These are phyloP conservation scores for Chlorencoelia australis DNA, from an alignment of 2,329 filamentous ascomycete species.

Conservation along the genomic window DNA sequence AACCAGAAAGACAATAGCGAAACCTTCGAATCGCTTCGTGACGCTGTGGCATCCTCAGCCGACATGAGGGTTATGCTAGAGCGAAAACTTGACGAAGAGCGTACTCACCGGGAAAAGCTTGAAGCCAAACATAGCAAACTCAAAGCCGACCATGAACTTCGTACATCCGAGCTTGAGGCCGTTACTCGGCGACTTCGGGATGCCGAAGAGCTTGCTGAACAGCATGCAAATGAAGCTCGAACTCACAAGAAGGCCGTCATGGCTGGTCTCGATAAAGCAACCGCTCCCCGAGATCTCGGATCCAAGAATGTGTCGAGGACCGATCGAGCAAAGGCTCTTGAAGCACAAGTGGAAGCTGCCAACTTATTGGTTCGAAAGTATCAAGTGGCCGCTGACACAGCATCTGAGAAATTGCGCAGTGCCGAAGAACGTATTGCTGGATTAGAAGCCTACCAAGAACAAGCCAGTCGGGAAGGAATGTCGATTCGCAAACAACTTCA, in stretches of 20 bases:
- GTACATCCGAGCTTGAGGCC: constrained; percentile 65
- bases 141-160: constrained; percentile 72
- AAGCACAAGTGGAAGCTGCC: constrained; percentile 68
- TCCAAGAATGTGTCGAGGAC: constrained; percentile 40
- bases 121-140: constrained; percentile 70
- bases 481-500: constrained; percentile 85
- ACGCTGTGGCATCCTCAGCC: constrained; percentile 68
- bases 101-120: constrained; percentile 59
- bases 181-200: constrained; percentile 67
- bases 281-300: constrained; percentile 39
- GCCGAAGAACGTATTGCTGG: constrained; percentile 96
- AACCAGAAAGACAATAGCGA: constrained; percentile 59
- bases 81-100: constrained; percentile 74
- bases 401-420: constrained; percentile 78
- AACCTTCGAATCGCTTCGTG: constrained; percentile 64
- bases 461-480: constrained; percentile 87
- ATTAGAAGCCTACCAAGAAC: constrained; percentile 93
- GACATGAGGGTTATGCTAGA: constrained; percentile 71
- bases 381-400: constrained; percentile 75
- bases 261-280: constrained; percentile 68
- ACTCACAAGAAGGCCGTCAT: constrained; percentile 78
- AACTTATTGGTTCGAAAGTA: constrained; percentile 78
- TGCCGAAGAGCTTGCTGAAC: constrained; percentile 79
- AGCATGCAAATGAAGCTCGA: constrained; percentile 76
- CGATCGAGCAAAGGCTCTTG: constrained; percentile 63